Conservation (phyloP, 768 basidiomycete species). For the Pleurotus pulmonarius region DNA sequence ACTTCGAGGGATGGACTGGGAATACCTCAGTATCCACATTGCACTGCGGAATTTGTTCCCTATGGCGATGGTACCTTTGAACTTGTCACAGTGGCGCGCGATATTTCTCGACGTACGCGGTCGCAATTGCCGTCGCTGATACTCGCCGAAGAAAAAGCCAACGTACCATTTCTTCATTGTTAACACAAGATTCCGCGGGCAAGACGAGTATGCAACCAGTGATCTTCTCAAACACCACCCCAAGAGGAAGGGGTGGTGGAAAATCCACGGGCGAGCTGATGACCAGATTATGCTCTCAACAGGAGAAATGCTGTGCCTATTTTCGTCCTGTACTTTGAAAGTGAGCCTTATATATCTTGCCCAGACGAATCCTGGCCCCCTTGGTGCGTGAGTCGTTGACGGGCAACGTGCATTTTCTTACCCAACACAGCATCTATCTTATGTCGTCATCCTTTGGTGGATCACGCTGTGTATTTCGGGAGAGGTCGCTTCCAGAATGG, state of each 20-base stretch:
- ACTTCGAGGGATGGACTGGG: constrained; percentile 14
- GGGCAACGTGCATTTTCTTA: neutral
- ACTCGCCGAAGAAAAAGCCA: neutral
- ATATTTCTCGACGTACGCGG: neutral
- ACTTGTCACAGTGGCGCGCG: constrained; percentile 15
- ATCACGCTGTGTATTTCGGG: constrained; percentile 37
- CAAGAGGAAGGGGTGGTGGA: constrained; percentile 16
- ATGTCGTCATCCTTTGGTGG: constrained; percentile 17
- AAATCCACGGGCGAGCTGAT: constrained; percentile 18
- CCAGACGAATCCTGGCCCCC: neutral
- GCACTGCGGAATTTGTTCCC: constrained; percentile 13
- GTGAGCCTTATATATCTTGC: neutral
- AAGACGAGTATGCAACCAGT: constrained; percentile 15
- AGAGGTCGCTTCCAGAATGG: constrained; percentile 26
- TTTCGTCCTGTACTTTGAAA: neutral
- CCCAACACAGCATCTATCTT: neutral
- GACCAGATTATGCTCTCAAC: constrained; percentile 20
- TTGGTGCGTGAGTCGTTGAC: neutral
- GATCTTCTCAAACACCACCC: constrained; percentile 25
- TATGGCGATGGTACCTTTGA: constrained; percentile 17
- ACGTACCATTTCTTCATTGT: neutral
- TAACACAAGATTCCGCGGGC: constrained; percentile 11
- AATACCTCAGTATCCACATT: constrained; percentile 14
- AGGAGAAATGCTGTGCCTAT: constrained; percentile 14
- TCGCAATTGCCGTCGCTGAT: too few relatives aligned